Evolutionary conservation across 2,329 filamentous ascomycete species (phyloP).

Genomic region (Myriosclerotinia scirpicola): DNA sequence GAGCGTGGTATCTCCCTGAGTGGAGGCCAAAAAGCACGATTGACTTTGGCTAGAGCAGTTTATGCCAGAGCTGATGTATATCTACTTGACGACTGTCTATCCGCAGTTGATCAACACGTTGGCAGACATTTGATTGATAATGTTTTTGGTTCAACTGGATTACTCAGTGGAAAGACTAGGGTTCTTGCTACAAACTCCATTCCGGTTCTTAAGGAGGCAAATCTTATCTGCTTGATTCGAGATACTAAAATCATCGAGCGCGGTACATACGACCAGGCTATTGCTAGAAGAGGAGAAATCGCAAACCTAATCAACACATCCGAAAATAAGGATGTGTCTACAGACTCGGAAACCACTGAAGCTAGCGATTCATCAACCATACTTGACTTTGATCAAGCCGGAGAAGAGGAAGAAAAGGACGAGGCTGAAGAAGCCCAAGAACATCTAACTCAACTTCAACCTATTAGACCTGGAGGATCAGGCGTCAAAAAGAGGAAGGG

Average conservation of each 20-base stretch:
- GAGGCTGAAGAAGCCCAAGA: conserved; percentile 79
- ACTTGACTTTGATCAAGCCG: conserved; percentile 47
- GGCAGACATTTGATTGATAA: conserved; percentile 93
- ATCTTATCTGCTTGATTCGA: conserved; percentile 82
- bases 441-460: conserved; percentile 69
- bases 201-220: conserved; percentile 81
- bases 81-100: conserved; percentile 88
- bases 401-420: conserved; percentile 55
- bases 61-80: conserved; percentile 98
- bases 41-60: conserved; percentile 89
- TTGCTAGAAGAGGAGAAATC: conserved; percentile 92
- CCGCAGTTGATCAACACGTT: conserved; percentile 97
- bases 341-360: conserved; percentile 45
- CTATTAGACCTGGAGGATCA: conserved; percentile 61
- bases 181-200: conserved; percentile 96
- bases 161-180: conserved; percentile 82
- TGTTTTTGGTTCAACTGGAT: conserved; percentile 80
- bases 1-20: conserved; percentile 96
- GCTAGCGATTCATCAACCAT: conserved; percentile 59
- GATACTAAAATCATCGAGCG: conserved; percentile 82
- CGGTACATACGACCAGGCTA: conserved; percentile 85
- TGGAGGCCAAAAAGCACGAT: conserved; percentile 91
- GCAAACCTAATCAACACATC: conserved; percentile 79
- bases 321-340: conserved; percentile 54
- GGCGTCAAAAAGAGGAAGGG: conserved; percentile 59